Percentiles rank a stretch among this genome's conserved stretches.
These are phyloP conservation scores for Penicillium palitans DNA, from an alignment of 2,329 filamentous ascomycete genomes.

Conservation along the genomic window DNA sequence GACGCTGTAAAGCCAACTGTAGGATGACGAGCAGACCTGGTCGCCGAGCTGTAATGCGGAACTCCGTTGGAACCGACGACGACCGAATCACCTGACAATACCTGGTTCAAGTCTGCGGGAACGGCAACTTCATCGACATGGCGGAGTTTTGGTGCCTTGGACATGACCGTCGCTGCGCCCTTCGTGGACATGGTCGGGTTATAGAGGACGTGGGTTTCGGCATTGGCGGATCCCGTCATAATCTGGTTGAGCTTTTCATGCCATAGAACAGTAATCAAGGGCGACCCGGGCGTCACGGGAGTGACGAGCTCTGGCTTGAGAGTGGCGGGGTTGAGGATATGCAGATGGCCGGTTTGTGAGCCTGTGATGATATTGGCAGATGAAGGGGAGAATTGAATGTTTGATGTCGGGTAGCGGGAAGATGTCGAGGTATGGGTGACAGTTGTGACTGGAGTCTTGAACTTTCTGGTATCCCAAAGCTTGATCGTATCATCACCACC, in stretches of 20 bases:
- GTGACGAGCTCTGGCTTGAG: constrained; percentile 81
- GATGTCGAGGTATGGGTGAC: constrained; percentile 79
- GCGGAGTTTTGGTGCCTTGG: constrained; percentile 86
- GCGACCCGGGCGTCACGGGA: constrained; percentile 79
- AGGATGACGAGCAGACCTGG: constrained; percentile 61
- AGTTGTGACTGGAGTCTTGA: constrained; percentile 83
- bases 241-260: constrained; percentile 96
- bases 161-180: constrained; percentile 87
- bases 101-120: constrained; percentile 78
- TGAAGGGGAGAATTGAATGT: constrained; percentile 85
- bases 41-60: constrained; percentile 71
- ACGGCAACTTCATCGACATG: constrained; percentile 94
- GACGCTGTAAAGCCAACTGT: constrained; percentile 75
- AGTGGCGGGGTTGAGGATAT: constrained; percentile 92
- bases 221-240: constrained; percentile 87
- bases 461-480: constrained; percentile 94
- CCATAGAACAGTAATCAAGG: constrained; percentile 85
- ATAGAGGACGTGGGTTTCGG: constrained; percentile 86
- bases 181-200: constrained; percentile 77
- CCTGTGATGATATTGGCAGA: constrained; percentile 85
- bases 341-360: constrained; percentile 78
- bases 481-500: constrained; percentile 93
- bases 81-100: constrained; percentile 80
- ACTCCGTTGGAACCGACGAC: constrained; percentile 69
- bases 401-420: constrained; percentile 77